These are phyloP conservation scores for Lepidium sativum DNA, from an alignment of 345 rosid species.

Conservation along the genomic window DNA sequence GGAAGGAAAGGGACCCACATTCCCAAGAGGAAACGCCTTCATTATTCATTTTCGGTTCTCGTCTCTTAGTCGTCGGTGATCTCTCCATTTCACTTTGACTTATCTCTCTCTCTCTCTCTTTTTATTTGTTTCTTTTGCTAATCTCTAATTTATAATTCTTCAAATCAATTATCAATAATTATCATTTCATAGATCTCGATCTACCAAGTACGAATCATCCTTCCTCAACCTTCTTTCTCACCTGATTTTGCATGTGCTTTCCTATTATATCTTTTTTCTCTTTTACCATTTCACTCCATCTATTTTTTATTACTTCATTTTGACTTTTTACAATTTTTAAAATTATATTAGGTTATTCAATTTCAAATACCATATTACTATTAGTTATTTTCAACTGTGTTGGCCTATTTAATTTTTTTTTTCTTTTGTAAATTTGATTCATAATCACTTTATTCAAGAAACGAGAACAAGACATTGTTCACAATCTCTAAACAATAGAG, in stretches of 20 bases:
- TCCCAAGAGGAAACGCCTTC: conserved; percentile 22
- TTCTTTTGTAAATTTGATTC: no score
- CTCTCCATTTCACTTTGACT: conserved; percentile 27
- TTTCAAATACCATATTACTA: no score
- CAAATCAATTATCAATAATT: no score
- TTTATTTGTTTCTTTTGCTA: no score
- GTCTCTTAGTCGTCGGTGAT: conserved; percentile 39
- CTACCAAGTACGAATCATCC: conserved; percentile 4
- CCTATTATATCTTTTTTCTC: not conserved
- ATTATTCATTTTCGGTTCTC: conserved; percentile 23
- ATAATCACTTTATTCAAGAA: no score
- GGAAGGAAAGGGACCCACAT: conserved; percentile 34
- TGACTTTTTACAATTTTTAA: not conserved
- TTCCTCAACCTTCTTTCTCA: conserved; percentile 3
- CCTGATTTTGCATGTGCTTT: conserved; percentile 20
- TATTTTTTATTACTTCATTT: not conserved
- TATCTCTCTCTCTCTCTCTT: no score
- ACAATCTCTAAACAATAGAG: no score
- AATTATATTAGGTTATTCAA: no score
- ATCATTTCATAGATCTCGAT: conserved; percentile 9
- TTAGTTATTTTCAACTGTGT: no score
- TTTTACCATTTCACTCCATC: not conserved
- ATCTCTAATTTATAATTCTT: no score
- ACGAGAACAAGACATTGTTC: no score
- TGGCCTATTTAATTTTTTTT: not conserved